Evolutionary conservation across 768 basidiomycete species (phyloP).

Genomic region (Rhodotorula paludigena): DNA sequence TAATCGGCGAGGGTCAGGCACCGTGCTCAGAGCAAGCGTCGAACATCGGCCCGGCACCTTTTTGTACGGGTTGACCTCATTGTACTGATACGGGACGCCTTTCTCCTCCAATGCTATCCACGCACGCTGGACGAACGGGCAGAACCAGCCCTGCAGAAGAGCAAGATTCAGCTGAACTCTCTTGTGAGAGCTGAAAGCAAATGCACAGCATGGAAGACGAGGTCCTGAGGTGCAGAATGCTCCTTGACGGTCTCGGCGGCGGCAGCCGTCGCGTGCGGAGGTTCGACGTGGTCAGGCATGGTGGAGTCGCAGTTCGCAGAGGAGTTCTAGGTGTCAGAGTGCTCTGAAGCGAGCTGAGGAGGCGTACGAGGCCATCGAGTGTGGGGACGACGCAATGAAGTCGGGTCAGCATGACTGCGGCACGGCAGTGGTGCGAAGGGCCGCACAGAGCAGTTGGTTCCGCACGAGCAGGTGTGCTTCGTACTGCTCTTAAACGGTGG

Average conservation of each 20-base stretch:
- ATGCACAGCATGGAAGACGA: constrained; percentile 56
- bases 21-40: constrained; percentile 44
- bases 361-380: no score
- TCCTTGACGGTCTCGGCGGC: constrained; percentile 56
- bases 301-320: background rate
- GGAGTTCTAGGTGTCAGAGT: no score
- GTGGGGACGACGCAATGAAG: no score
- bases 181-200: constrained; percentile 54
- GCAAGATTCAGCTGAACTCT: background rate
- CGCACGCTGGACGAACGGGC: constrained; percentile 71
- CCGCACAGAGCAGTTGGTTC: no score
- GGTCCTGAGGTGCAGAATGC: constrained; percentile 56
- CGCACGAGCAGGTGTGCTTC: no score
- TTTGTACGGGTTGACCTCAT: constrained; percentile 53
- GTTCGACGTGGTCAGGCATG: constrained; percentile 55
- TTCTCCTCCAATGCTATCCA: constrained; percentile 72
- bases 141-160: background rate
- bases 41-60: constrained; percentile 52
- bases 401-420: no score
- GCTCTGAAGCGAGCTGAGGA: background rate
- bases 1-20: background rate
- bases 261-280: constrained; percentile 58
- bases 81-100: constrained; percentile 70
- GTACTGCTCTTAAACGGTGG: no score
- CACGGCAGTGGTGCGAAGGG: no score